Evolutionary conservation across 1,139 yeast species (phyloP).

Genomic region (Scheffersomyces cryptocercus): DNA sequence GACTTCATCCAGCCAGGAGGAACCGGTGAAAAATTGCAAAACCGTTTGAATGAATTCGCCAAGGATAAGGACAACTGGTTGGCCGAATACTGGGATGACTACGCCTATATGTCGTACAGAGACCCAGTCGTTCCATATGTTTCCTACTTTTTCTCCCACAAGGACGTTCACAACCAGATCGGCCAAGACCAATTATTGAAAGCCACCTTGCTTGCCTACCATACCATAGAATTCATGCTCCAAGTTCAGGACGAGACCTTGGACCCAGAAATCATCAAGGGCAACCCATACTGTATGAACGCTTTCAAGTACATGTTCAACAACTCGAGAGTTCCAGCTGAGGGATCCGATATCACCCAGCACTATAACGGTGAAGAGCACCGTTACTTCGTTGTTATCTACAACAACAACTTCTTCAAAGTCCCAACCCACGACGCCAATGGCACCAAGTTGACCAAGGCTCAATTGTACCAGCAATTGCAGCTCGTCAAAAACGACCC

Average conservation of each 20-base stretch:
- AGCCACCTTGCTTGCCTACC: slow-evolving; percentile 62
- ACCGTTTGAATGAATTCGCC: slow-evolving; percentile 62
- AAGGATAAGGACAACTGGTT: slow-evolving; percentile 81
- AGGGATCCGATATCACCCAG: slow-evolving; percentile 57
- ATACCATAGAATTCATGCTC: slow-evolving; percentile 57
- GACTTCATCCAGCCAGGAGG: slow-evolving; percentile 66
- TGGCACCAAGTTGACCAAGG: slow-evolving; percentile 57
- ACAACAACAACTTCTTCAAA: slow-evolving; percentile 82
- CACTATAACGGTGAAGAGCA: slow-evolving; percentile 52
- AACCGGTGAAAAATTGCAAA: slow-evolving; percentile 68
- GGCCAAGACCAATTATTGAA: slow-evolving; percentile 74
- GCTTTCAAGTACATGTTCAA: slow-evolving; percentile 91
- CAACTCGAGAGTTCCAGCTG: slow-evolving; percentile 77
- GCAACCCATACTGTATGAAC: slow-evolving; percentile 89
- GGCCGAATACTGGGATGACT: slow-evolving; percentile 91
- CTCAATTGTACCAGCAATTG: slow-evolving; percentile 68
- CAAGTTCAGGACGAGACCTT: slow-evolving; percentile 59
- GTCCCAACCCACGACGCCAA: slow-evolving; percentile 63
- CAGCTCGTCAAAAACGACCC: slow-evolving; percentile 52
- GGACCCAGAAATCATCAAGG: slow-evolving; percentile 79
- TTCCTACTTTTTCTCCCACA: slow-evolving; percentile 86
- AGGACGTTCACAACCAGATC: slow-evolving; percentile 56
- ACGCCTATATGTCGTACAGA: slow-evolving; percentile 86
- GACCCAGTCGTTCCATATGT: slow-evolving; percentile 95
- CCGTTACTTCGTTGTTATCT: slow-evolving; percentile 70